phyloP scores from a whole-genome alignment of 2,329 filamentous ascomycete species.

The Monosporascus sp. region DNA sequence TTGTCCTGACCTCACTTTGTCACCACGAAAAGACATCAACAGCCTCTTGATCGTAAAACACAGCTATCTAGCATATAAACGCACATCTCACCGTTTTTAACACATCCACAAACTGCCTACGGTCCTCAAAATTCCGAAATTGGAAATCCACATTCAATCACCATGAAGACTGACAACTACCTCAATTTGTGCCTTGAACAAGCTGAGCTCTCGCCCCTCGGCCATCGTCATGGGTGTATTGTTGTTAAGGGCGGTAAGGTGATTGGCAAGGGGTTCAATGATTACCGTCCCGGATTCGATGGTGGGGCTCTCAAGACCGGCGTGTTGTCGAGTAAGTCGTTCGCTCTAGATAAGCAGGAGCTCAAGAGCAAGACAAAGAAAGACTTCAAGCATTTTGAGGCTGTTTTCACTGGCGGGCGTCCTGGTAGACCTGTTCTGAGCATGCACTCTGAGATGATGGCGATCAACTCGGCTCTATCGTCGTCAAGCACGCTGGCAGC shows the following conservation, averaged over 20 bases:
- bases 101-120: too few relatives aligned
- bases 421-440: conserved; percentile 37
- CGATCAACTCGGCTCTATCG: conserved; percentile 44
- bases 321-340: conserved; percentile 27
- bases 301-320: conserved; percentile 45
- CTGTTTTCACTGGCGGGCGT: conserved; percentile 33
- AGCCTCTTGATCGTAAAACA: too few relatives aligned
- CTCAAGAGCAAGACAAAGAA: conserved; percentile 23
- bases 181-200: conserved; percentile 47
- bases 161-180: conserved; percentile 37
- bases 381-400: conserved; percentile 29
- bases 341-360: conserved; percentile 32
- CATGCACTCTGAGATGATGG: conserved; percentile 54
- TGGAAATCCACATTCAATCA: background rate
- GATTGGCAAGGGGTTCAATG: conserved; percentile 47
- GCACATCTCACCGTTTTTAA: too few relatives aligned
- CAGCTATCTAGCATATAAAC: too few relatives aligned
- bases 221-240: conserved; percentile 44
- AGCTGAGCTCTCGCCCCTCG: conserved; percentile 43
- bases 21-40: too few relatives aligned
- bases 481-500: conserved; percentile 37
- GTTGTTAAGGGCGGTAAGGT: conserved; percentile 48
- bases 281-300: conserved; percentile 43
- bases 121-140: background rate
- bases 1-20: too few relatives aligned